phyloP scores from a whole-genome alignment of 2,329 filamentous ascomycete genomes.

The Talaromyces albobiverticillius region DNA sequence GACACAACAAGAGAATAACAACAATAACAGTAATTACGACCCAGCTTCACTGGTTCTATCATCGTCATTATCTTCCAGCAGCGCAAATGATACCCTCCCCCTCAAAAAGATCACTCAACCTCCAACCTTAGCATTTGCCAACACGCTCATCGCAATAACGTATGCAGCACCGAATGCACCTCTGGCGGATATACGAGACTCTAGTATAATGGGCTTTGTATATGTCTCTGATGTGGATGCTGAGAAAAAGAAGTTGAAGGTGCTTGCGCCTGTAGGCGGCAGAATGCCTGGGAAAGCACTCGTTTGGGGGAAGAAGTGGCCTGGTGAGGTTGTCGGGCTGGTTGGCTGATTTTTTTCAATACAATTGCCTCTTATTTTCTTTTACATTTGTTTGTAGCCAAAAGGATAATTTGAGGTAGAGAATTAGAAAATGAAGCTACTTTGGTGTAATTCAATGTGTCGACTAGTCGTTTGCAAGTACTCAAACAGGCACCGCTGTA shows the following conservation, averaged over 20 bases:
- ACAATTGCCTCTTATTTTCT: no score
- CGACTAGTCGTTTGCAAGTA: not conserved
- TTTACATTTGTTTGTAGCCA: no score
- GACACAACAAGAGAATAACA: not conserved
- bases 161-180: slow-evolving; percentile 68
- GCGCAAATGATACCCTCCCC: slow-evolving; percentile 36
- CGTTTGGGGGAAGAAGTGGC: slow-evolving; percentile 76
- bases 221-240: slow-evolving; percentile 92
- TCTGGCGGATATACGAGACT: slow-evolving; percentile 70
- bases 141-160: slow-evolving; percentile 81
- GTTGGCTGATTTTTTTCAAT: slow-evolving; percentile 59
- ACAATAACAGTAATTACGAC: slow-evolving; percentile 11
- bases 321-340: slow-evolving; percentile 76
- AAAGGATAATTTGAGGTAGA: no score
- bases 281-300: slow-evolving; percentile 75
- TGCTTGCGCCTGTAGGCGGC: slow-evolving; percentile 81
- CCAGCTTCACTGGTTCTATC: slow-evolving; percentile 10
- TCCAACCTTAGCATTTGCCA: slow-evolving; percentile 61
- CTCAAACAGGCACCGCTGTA: not conserved
- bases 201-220: slow-evolving; percentile 85
- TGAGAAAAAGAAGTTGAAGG: slow-evolving; percentile 72
- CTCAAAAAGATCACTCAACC: slow-evolving; percentile 62
- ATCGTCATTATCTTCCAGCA: slow-evolving; percentile 22
- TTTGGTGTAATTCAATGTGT: no score
- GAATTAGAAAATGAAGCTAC: no score